A percentile compares a stretch with the other conserved stretches of the same genome.
phyloP scores from a whole-genome alignment of 1,284 basidiomycete species.

The Cryptococcus amylolentus region DNA sequence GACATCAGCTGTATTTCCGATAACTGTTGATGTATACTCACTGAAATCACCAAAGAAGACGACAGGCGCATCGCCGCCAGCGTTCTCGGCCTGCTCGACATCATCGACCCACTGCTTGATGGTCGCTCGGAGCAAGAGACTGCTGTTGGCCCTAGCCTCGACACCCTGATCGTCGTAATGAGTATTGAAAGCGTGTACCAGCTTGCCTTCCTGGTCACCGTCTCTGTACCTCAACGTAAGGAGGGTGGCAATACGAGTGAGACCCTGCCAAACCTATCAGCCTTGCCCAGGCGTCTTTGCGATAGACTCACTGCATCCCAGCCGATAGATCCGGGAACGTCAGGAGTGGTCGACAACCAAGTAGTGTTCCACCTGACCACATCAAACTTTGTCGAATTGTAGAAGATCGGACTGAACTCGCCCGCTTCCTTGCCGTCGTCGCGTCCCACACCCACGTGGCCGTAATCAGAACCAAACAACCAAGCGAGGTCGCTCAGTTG shows the following conservation, averaged over 20 bases:
- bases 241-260: slow-evolving; percentile 45
- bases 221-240: slow-evolving; percentile 25
- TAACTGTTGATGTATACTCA: slow-evolving; percentile 14
- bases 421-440: slow-evolving; percentile 59
- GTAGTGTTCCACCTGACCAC: slow-evolving; percentile 35
- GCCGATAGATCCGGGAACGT: slow-evolving; percentile 36
- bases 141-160: slow-evolving; percentile 34
- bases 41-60: slow-evolving; percentile 47
- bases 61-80: neutral
- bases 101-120: slow-evolving; percentile 28
- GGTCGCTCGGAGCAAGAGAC: slow-evolving; percentile 36
- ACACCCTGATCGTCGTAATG: slow-evolving; percentile 46
- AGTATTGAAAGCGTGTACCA: slow-evolving; percentile 46
- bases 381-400: slow-evolving; percentile 50
- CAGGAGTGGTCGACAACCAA: slow-evolving; percentile 42
- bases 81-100: slow-evolving; percentile 17
- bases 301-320: slow-evolving; percentile 46
- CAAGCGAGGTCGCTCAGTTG: slow-evolving; percentile 61
- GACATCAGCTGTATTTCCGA: too few species aligned
- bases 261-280: slow-evolving; percentile 17
- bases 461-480: slow-evolving; percentile 56
- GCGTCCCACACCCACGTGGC: slow-evolving; percentile 62
- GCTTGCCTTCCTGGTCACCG: neutral
- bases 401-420: slow-evolving; percentile 66
- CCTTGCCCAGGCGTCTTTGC: slow-evolving; percentile 16